Evolutionary conservation across 371 early-diverging fungal genomes (phyloP), one percentile per base, ranked within the genome.

Genomic region (Mucor mucedo): DNA sequence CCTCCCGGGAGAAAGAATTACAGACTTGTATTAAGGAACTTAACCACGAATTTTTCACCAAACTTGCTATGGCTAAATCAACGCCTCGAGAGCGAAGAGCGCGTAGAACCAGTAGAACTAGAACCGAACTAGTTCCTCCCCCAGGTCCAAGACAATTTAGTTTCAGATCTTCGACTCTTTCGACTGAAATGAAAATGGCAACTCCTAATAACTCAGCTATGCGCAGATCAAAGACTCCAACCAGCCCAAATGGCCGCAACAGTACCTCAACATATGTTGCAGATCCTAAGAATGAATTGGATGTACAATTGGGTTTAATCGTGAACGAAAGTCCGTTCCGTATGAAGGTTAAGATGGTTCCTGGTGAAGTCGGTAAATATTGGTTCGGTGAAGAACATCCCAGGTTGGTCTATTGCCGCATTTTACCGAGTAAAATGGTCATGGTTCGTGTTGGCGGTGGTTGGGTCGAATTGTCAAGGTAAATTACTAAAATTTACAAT

Each of bases 401-500:
- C 10, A 75, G 78, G 4, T 59, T 81, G 11, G 78, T 81, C 2
- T 81, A 78, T 40, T 81, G 81, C 32, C 87, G 91, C 47, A 84
- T 91, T 45, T 72, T 92, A 30, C 75, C 84, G 13, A 84, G 84
- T 56, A 83, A 86, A 21, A 76, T 86, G 70, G 91, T 92, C n/a
- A 90, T 92, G 90, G 91, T 92, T 35, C 85, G 92, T 28, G 88
- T 92, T 30, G 92, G 92, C 27, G 92, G 92, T 58, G 92, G 92
- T 54, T 92, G 92, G 92, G 80, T 76, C 16, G 89, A 89, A 60
- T 66, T 89, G 38, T 80, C 87, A 52, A 82, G 76, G 70, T 73
- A 70, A 60, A 39, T 16, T 21, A 21, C 21, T 21, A 21, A 21
- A 21, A 21, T 21, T 13, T 39, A 38, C 28, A n/a, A n/a, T 45